Conservation (phyloP, 495 filamentous ascomycete species). For the Astrothelium macrocarpum region DNA sequence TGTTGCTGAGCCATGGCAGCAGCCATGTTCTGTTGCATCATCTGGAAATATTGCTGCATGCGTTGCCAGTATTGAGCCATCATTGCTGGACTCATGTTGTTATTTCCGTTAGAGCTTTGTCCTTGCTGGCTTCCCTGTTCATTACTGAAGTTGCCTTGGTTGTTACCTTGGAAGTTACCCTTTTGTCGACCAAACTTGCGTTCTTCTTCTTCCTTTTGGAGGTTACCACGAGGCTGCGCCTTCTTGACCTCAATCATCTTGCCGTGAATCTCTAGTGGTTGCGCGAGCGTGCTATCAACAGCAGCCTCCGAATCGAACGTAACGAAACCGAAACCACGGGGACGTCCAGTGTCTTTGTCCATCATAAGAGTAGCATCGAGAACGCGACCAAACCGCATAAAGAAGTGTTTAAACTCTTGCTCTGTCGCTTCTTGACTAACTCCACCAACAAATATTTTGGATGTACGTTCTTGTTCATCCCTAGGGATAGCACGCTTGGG, state of each 20-base stretch:
- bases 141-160: constrained; percentile 25
- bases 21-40: constrained; percentile 79
- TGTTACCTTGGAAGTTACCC: constrained; percentile 33
- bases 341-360: constrained; percentile 95
- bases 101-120: constrained; percentile 14
- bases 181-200: constrained; percentile 49
- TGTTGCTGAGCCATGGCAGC: constrained; percentile 30
- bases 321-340: constrained; percentile 96
- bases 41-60: constrained; percentile 90
- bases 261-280: constrained; percentile 79
- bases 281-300: constrained; percentile 75
- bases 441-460: constrained; percentile 96
- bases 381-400: constrained; percentile 90
- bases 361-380: constrained; percentile 98
- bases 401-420: constrained; percentile 90
- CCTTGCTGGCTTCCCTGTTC: constrained; percentile 25
- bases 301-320: constrained; percentile 95
- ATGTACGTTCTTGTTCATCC: constrained; percentile 94
- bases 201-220: constrained; percentile 74
- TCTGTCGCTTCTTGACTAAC: constrained; percentile 96
- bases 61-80: constrained; percentile 97
- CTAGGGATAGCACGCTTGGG: constrained; percentile 95
- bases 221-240: constrained; percentile 88
- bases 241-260: constrained; percentile 98
- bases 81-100: constrained; percentile 81